These are phyloP conservation scores for Brettanomyces anomalus DNA, from an alignment of 805 yeast species.

Conservation along the genomic window DNA sequence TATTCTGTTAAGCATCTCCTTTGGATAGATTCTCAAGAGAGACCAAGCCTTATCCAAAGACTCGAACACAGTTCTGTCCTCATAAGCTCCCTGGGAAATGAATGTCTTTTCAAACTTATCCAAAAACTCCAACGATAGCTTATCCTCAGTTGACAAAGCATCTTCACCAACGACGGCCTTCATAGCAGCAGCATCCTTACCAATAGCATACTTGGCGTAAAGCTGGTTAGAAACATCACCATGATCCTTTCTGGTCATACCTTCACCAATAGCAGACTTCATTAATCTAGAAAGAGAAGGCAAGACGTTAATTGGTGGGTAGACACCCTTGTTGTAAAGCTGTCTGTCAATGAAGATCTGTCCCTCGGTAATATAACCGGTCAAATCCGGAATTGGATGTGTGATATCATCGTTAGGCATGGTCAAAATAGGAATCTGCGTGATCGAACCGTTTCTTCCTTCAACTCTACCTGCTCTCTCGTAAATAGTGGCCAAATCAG, in stretches of 20 bases:
- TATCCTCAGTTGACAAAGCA: conserved; percentile 95
- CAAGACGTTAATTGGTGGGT: conserved; percentile 97
- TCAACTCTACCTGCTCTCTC: conserved; percentile 99
- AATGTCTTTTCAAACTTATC: conserved; percentile 97
- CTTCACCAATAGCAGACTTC: conserved; percentile 99
- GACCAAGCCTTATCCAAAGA: conserved; percentile 98
- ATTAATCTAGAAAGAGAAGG: conserved; percentile 96
- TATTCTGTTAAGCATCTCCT: conserved; percentile 96
- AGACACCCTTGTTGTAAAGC: conserved; percentile 90
- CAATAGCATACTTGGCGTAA: conserved; percentile 98
- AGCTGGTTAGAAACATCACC: conserved; percentile 99
- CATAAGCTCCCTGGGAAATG: conserved; percentile 94
- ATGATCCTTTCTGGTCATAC: conserved; percentile 99
- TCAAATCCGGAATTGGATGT: conserved; percentile 99
- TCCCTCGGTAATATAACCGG: conserved; percentile 99
- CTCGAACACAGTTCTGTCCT: conserved; percentile 89
- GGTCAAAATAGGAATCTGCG: conserved; percentile 96
- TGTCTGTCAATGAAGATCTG: conserved; percentile 97
- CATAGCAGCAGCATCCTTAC: conserved; percentile 99
- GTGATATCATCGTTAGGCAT: conserved; percentile 99
- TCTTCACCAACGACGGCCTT: conserved; percentile 99
- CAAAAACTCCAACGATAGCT: conserved; percentile 91
- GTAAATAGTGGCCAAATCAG: conserved; percentile 97
- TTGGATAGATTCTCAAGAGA: conserved; percentile 95
- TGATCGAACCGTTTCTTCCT: conserved; percentile 98